Evolutionary conservation across 768 basidiomycete genomes (phyloP), one percentile per base, ranked within the genome.

Genomic region (Glaciozyma antarctica): DNA sequence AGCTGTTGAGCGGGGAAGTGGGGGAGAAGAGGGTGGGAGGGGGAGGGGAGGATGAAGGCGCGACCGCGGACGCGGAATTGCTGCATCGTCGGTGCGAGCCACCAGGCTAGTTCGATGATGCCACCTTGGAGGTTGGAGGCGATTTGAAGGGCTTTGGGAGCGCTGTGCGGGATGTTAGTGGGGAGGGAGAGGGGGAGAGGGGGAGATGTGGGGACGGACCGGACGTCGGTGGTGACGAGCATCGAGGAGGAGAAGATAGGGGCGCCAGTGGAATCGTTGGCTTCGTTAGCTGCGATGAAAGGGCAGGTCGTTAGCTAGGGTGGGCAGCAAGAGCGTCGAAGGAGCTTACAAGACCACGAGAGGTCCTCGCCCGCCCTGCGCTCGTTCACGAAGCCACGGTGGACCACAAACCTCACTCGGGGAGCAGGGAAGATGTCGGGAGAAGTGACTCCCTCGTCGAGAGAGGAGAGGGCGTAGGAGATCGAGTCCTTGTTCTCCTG

Each of bases 11-110:
- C 54, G 7, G 62, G 53, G 68, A 81, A 82, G 64, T 49, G 48
- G 41, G 22, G 69, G 63, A 78, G 74, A 19, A 80, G 72, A 7
- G 73, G 57, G 69, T 82, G 79, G 9, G 72, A 66, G 0, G 82
- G 81, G 0, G 79, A 71, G 1, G 86, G 83, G 26, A 88, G 78
- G 65, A 88, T 68, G 73, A 78, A 80, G 26, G 82, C 82, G 19
- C 75, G 75, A 1, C 85, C 88, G 0, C 78, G 66, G 72, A 93
- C 77, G 55, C 90, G 84, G 74, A 85, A 90, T 72, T 93, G 90
- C 73, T 88, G 84, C 60, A 81, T 75, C 0, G 83, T 81, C 26
- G 81, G 81, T 38, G 81, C 79, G 60, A 85, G 81, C 87, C 88
- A 92, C 85, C 86, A 90, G 16, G 80, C 82, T 51, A 86, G 69